Base-by-base conservation (phyloP, 441 rosid genomes). In the Arabidopsis hybrid region DNA sequence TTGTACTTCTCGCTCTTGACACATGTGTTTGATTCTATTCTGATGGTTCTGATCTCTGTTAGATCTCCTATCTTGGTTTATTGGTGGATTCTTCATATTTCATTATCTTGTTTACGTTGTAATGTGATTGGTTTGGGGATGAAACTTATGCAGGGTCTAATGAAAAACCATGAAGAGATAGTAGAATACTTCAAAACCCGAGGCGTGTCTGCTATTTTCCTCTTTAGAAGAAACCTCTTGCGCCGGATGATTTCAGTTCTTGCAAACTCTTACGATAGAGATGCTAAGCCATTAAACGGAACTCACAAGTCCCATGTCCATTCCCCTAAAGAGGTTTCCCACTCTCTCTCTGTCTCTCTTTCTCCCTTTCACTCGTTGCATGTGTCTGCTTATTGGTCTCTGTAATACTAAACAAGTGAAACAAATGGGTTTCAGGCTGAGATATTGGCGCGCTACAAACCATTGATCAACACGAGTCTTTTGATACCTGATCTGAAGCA, bases 251-350 rank as follows among this genome's bases (percentile, higher is more conserved):
- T 95, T 69, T 95, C 97, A 2, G 87, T 95, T 45, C 89, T 95
- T 35, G 97, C 98, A 55, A 95, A 95, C 73, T 88, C 91, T 32
- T 89, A 92, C 49, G 98, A 95, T 77, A 86, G 88, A 78, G 79
- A 85, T 68, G 88, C 79, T 39, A 89, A 87, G 85, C 83, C 58
- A 56, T 78, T 92, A 40, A 95, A 92, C 40, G 99, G 96, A 46
- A 95, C 95, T 56, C 99, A 92, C 84, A 92, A 92, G 81, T 95
- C 99, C 69, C 98, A 95, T 45, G 93, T 87, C 75, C 99, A 92
- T 85, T 95, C 98, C 31, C 88, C 85, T 32, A 82, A 74, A 18
- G 99, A 92, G 97, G 99, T 89, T 21, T 32, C 65, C 50, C 45
- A 77, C 62, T 61, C 67, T 17, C 45, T 52, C 42, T 34, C 65